Percentiles rank a stretch among this genome's conserved stretches.
Conservation (phyloP, 225 moss, liverwort and hornwort genomes). For the Thuidium tamariscinum region DNA sequence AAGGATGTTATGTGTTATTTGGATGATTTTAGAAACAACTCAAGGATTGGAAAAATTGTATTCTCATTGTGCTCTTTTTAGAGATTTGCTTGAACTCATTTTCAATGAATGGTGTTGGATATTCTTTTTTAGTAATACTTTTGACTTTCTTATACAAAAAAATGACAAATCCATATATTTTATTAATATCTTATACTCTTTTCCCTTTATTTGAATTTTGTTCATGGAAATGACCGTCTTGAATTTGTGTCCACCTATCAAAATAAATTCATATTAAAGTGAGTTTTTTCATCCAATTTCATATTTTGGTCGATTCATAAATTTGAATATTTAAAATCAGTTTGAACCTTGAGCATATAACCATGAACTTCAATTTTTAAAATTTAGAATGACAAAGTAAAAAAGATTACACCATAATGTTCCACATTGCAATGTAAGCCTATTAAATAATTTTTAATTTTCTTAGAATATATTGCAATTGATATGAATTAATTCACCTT, state of each 20-base stretch:
- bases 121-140: no score
- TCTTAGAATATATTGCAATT: no score
- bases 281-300: no score
- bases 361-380: no score
- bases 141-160: background rate
- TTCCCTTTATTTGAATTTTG: background rate
- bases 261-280: no score
- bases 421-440: background rate
- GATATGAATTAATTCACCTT: no score
- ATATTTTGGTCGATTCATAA: background rate
- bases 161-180: background rate
- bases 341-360: no score
- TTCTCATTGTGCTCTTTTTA: background rate
- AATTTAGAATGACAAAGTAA: background rate
- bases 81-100: background rate
- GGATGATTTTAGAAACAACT: no score
- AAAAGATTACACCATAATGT: background rate
- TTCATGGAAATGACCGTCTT: background rate
- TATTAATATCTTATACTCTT: rapidly evolving
- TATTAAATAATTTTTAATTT: no score
- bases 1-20: rapidly evolving
- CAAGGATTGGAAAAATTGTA: background rate
- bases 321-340: no score
- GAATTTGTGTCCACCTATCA: background rate
- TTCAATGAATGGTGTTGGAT: no score